A percentile compares a stretch with the other conserved stretches of the same genome.
These are phyloP conservation scores for Apiotrichum veenhuisii DNA, from an alignment of 1,284 basidiomycete species.

Conservation along the genomic window DNA sequence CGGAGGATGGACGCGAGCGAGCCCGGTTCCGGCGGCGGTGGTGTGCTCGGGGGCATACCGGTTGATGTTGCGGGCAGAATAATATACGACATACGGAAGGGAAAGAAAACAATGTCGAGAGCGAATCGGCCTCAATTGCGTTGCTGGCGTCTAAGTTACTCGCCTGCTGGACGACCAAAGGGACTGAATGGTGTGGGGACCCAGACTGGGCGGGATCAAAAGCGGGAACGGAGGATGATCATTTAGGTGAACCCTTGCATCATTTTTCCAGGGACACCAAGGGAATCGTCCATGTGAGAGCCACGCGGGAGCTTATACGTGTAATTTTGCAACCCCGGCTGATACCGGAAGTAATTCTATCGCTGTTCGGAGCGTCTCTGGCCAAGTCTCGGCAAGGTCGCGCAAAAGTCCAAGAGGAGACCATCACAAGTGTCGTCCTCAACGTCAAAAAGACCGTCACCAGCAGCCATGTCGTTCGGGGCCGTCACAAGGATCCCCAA, in stretches of 20 bases:
- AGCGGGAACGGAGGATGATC: background rate
- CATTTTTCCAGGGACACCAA: background rate
- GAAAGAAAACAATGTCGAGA: background rate
- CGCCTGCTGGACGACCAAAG: no score
- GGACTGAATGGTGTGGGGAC: background rate
- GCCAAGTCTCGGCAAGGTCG: constrained; percentile 2
- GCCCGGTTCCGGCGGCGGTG: background rate
- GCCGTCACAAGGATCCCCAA: constrained; percentile 19
- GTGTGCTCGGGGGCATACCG: background rate
- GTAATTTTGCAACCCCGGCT: background rate
- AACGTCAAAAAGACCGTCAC: background rate
- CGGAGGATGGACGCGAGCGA: constrained; percentile 20
- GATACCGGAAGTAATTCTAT: background rate
- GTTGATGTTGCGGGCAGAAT: no score
- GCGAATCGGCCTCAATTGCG: background rate
- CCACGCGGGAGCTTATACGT: background rate
- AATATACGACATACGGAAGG: no score
- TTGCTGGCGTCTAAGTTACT: no score
- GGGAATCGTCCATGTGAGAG: background rate
- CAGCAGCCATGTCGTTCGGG: background rate
- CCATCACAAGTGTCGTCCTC: background rate
- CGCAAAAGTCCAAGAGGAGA: background rate
- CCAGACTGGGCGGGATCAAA: no score
- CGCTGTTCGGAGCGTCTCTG: background rate
- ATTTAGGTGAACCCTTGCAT: background rate